phyloP scores from a whole-genome alignment of 2,329 filamentous ascomycete species.

The Fusarium sp. region DNA sequence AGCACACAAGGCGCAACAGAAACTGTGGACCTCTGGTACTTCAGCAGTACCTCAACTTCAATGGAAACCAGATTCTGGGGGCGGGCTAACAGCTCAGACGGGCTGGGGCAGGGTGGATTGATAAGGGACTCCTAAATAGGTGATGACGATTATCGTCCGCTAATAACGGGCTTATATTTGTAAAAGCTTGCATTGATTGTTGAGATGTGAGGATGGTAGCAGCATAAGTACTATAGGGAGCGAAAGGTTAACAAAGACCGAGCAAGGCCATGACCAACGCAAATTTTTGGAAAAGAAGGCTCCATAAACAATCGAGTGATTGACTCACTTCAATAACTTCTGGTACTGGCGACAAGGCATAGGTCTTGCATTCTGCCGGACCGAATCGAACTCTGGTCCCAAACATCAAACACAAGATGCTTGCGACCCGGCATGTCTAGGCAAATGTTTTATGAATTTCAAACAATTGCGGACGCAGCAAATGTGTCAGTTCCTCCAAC shows the following conservation, averaged over 20 bases:
- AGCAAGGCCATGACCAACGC: background rate
- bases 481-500: background rate
- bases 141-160: constrained; percentile 15
- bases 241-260: background rate
- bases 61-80: constrained; percentile 24
- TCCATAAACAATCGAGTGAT: background rate
- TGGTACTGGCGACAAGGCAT: background rate
- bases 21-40: constrained; percentile 19
- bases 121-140: constrained; percentile 14
- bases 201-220: background rate
- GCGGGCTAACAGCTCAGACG: constrained; percentile 22
- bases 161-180: constrained; percentile 5
- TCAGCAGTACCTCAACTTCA: constrained; percentile 17
- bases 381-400: background rate
- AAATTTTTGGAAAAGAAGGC: background rate
- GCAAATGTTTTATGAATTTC: background rate
- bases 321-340: background rate
- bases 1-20: constrained; percentile 16
- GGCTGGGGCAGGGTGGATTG: constrained; percentile 10
- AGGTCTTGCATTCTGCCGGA: background rate
- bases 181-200: background rate
- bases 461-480: constrained; percentile 11
- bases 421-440: constrained; percentile 12
- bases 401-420: constrained; percentile 7
- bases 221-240: background rate